Evolutionary conservation across 257 asterid genomes (phyloP).

Genomic region (Datura wrightii): DNA sequence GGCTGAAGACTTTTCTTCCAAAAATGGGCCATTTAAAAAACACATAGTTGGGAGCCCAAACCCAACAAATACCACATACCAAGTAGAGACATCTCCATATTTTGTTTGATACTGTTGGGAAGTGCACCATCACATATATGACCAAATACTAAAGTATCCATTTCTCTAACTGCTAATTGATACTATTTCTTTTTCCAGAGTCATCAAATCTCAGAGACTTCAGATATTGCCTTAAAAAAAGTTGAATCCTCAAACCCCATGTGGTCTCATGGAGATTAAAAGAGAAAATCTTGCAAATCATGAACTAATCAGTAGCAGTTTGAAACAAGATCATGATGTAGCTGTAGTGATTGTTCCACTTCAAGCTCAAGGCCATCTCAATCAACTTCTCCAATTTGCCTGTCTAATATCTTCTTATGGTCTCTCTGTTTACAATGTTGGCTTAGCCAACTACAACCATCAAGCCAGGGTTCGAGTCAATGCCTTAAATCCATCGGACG

Average conservation of each 20-base stretch:
- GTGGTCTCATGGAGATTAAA: neutral
- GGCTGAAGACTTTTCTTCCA: too few species aligned
- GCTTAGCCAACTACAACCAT: slow-evolving; percentile 50
- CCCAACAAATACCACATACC: too few species aligned
- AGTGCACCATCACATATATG: neutral
- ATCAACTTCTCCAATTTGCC: slow-evolving; percentile 54
- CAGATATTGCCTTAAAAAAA: neutral
- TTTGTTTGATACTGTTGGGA: neutral
- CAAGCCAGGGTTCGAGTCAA: slow-evolving; percentile 49
- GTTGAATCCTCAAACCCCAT: neutral
- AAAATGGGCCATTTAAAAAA: too few species aligned
- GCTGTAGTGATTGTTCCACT: slow-evolving; percentile 34
- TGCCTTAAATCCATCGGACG: slow-evolving; percentile 32
- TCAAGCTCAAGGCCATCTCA: slow-evolving; percentile 47
- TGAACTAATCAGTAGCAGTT: neutral
- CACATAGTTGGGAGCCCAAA: too few species aligned
- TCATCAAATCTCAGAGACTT: neutral
- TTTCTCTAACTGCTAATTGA: neutral
- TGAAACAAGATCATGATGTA: neutral
- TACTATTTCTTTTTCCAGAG: neutral
- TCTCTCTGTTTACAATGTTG: slow-evolving; percentile 47
- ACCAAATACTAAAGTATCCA: too few species aligned
- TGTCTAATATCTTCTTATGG: slow-evolving; percentile 42
- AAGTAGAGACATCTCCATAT: neutral
- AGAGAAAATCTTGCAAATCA: neutral